Conservation (phyloP, 257 asterid species). For the Perilla frutescens region DNA sequence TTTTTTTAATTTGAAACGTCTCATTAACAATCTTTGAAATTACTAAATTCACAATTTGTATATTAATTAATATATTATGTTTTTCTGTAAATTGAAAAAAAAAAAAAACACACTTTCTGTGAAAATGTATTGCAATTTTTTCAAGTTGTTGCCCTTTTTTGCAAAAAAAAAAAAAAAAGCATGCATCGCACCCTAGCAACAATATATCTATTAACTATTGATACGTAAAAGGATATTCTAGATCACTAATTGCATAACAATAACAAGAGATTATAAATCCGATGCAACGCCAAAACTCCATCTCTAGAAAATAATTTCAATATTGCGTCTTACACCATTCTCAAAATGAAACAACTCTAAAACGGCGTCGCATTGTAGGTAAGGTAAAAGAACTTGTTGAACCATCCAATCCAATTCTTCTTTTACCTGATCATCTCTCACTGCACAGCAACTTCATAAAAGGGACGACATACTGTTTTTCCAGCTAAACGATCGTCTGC, state of each 20-base stretch:
- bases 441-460: constrained; percentile 30
- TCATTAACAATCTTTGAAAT: too few relatives aligned
- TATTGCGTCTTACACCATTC: neutral
- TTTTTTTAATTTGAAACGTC: too few relatives aligned
- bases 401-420: neutral
- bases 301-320: neutral
- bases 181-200: too few relatives aligned
- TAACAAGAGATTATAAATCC: neutral
- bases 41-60: too few relatives aligned
- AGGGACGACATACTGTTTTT: constrained; percentile 57
- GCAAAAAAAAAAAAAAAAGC: too few relatives aligned
- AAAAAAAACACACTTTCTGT: too few relatives aligned
- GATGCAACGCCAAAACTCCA: neutral
- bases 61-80: too few relatives aligned
- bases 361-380: neutral
- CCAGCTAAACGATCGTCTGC: constrained; percentile 59
- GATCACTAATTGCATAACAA: constrained; percentile 1
- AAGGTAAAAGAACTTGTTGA: neutral
- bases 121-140: too few relatives aligned
- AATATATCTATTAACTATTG: too few relatives aligned
- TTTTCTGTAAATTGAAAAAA: too few relatives aligned
- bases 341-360: neutral
- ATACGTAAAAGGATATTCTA: neutral
- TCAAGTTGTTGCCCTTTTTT: too few relatives aligned
- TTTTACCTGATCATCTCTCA: neutral